A percentile compares a stretch with the other conserved stretches of the same genome.
phyloP scores from a whole-genome alignment of 805 yeast genomes.

The Cyberlindnera lachancei region DNA sequence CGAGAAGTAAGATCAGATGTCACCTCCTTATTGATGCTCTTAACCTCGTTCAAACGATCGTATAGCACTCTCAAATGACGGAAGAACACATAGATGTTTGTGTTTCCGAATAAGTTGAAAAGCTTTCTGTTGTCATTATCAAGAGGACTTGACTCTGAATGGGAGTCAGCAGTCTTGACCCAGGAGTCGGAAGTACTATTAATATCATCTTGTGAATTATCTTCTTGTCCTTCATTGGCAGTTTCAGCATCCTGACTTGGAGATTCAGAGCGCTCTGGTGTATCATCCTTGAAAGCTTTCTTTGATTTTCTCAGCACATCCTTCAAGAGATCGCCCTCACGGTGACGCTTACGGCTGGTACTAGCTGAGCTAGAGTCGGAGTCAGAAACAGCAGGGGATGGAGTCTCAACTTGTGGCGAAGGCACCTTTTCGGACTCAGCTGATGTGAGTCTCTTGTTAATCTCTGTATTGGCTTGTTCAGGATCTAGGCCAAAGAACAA shows the following conservation, averaged over 20 bases:
- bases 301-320: conserved; percentile 53
- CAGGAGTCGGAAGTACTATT: conserved; percentile 22
- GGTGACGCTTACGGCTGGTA: conserved; percentile 26
- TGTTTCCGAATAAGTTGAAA: conserved; percentile 79
- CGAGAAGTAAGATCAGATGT: conserved; percentile 63
- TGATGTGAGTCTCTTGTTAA: conserved; percentile 25
- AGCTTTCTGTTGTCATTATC: conserved; percentile 36
- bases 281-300: conserved; percentile 23
- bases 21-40: conserved; percentile 60
- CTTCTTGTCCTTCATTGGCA: conserved; percentile 22
- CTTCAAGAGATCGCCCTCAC: conserved; percentile 48
- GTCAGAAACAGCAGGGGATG: conserved; percentile 8
- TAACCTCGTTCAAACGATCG: conserved; percentile 72
- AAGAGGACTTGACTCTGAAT: conserved; percentile 22
- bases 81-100: conserved; percentile 82
- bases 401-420: background rate
- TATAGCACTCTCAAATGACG: conserved; percentile 79
- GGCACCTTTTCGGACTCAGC: conserved; percentile 1
- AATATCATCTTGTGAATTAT: conserved; percentile 18
- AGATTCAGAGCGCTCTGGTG: conserved; percentile 21
- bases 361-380: conserved; percentile 8
- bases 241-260: conserved; percentile 8
- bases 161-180: conserved; percentile 17
- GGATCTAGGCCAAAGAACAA: conserved; percentile 61
- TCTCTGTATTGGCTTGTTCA: conserved; percentile 36